Conservation (phyloP, 2,329 filamentous ascomycete genomes). For the Pestalotiopsis fici region DNA sequence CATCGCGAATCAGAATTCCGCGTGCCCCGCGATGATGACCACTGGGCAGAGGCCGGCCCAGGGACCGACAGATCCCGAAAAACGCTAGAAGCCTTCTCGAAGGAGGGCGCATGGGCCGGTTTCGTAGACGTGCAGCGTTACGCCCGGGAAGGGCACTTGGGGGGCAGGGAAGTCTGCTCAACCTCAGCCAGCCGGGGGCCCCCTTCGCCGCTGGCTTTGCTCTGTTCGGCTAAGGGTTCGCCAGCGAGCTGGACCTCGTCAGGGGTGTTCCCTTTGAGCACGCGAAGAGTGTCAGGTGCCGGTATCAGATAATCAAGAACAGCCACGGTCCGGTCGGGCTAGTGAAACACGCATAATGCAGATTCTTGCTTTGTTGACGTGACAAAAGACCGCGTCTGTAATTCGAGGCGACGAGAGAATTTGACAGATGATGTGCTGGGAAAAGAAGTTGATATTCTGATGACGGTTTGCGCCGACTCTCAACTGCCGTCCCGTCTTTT, state of each 20-base stretch:
- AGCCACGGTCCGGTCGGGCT: neutral
- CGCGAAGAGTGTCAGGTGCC: neutral
- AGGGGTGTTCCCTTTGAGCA: neutral
- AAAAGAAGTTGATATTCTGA: neutral
- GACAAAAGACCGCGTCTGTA: neutral
- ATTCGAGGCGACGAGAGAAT: neutral
- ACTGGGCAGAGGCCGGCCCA: neutral
- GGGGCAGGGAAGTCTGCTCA: neutral
- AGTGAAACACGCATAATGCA: constrained; percentile 1
- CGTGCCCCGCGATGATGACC: neutral
- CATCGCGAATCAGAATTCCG: neutral
- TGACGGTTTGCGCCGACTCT: neutral
- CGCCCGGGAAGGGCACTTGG: neutral
- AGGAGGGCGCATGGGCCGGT: neutral
- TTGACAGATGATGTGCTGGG: neutral
- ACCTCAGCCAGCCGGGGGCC: neutral
- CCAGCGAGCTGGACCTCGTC: neutral
- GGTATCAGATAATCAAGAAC: neutral
- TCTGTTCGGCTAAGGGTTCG: neutral
- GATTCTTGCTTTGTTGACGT: neutral
- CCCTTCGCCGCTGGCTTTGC: neutral
- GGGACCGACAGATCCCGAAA: neutral
- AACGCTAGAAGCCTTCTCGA: constrained; percentile 6
- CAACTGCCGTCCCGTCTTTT: neutral
- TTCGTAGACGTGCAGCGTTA: neutral